These are phyloP conservation scores for Xylariomycetidae sp. DNA, from an alignment of 2,329 filamentous ascomycete species.

Conservation along the genomic window DNA sequence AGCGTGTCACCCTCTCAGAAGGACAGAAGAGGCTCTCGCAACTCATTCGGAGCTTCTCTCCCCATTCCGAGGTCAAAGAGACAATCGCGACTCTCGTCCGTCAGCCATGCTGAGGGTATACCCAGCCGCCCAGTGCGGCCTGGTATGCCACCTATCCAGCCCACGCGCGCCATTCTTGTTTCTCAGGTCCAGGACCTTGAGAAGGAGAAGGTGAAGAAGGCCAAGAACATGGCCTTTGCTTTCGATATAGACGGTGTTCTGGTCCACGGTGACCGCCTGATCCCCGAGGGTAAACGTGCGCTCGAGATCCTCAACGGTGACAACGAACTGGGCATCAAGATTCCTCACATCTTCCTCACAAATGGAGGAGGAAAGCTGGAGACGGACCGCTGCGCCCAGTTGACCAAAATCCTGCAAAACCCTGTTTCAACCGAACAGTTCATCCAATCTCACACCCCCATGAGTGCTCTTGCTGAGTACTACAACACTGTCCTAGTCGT, in stretches of 20 bases:
- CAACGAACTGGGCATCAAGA: conserved; percentile 75
- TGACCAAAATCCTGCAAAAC: conserved; percentile 60
- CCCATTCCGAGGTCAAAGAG: conserved; percentile 69
- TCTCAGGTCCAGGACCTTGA: conserved; percentile 66
- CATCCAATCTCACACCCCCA: conserved; percentile 73
- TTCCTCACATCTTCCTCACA: conserved; percentile 69
- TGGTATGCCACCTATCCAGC: conserved; percentile 54
- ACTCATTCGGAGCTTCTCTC: conserved; percentile 70
- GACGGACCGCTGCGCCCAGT: conserved; percentile 58
- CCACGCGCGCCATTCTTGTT: conserved; percentile 63
- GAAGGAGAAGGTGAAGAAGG: conserved; percentile 59
- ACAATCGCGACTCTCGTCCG: conserved; percentile 62
- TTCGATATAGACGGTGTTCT: conserved; percentile 78
- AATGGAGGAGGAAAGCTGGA: conserved; percentile 73
- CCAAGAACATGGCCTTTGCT: conserved; percentile 78
- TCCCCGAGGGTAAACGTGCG: conserved; percentile 61
- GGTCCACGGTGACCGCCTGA: conserved; percentile 67
- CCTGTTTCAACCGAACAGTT: conserved; percentile 68
- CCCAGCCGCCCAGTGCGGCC: conserved; percentile 43
- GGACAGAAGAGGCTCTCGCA: conserved; percentile 64
- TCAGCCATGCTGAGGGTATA: conserved; percentile 39
- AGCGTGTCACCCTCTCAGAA: conserved; percentile 63
- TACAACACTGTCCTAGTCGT: conserved; percentile 73
- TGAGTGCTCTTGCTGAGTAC: conserved; percentile 72
- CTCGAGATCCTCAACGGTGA: conserved; percentile 70